Conservation (phyloP, 2,329 filamentous ascomycete genomes). For the Curvularia lunata region DNA sequence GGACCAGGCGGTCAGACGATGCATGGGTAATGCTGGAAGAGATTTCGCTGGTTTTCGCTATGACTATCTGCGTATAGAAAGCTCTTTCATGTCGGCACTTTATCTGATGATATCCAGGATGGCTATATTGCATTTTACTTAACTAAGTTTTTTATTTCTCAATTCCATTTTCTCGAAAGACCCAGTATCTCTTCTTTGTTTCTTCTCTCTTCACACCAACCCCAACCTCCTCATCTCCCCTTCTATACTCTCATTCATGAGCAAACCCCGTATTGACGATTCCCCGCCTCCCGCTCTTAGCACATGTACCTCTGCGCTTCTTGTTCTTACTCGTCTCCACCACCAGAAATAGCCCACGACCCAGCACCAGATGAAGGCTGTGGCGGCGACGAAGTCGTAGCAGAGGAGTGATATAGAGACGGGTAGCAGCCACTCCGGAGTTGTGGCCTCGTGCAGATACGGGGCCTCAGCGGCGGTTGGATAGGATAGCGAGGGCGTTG, state of each 20-base stretch:
- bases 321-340: conserved; percentile 7
- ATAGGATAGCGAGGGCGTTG: not conserved
- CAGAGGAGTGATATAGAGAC: conserved; percentile 23
- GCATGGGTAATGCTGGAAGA: conserved; percentile 5
- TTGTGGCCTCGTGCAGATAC: not conserved
- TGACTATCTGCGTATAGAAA: not conserved
- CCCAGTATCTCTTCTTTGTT: too few relatives aligned
- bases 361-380: conserved; percentile 23
- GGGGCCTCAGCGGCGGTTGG: not conserved
- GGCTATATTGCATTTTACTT: not conserved
- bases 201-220: conserved; percentile 17
- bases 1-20: conserved; percentile 33
- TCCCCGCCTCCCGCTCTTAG: conserved; percentile 2
- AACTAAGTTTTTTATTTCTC: too few relatives aligned
- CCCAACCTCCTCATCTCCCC: conserved; percentile 36
- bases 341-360: conserved; percentile 15
- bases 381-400: conserved; percentile 25
- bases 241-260: conserved; percentile 20
- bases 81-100: not conserved
- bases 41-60: not conserved
- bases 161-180: too few relatives aligned
- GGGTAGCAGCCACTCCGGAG: conserved; percentile 13
- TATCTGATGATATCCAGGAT: not conserved
- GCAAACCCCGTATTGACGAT: not conserved
- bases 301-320: not conserved